Evolutionary conservation across 129 eudicot genomes (phyloP).

Genomic region (Escallonia herrerae): DNA sequence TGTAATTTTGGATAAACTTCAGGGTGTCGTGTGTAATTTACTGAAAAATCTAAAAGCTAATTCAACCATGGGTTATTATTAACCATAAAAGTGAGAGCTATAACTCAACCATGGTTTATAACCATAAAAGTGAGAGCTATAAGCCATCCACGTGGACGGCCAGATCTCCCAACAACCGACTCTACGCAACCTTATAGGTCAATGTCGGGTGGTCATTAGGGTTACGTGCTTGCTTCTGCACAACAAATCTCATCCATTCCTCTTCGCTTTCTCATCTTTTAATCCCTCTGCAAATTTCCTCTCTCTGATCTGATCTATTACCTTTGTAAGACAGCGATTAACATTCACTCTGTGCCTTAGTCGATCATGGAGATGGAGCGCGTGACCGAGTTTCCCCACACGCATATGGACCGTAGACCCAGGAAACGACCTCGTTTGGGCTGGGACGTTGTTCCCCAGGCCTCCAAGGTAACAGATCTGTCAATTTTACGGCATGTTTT

Average conservation of each 20-base stretch:
- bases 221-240: slow-evolving; percentile 7
- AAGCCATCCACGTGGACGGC: slow-evolving; percentile 56
- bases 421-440: slow-evolving; percentile 78
- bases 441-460: slow-evolving; percentile 79
- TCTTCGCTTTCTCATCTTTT: neutral
- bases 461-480: slow-evolving; percentile 49
- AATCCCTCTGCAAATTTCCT: neutral
- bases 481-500: neutral
- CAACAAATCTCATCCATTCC: slow-evolving; percentile 9
- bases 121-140: neutral
- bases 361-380: slow-evolving; percentile 82
- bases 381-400: slow-evolving; percentile 73
- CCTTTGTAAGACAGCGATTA: neutral
- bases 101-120: too few species aligned
- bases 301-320: neutral
- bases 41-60: too few species aligned
- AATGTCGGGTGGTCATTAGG: slow-evolving; percentile 40
- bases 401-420: slow-evolving; percentile 66
- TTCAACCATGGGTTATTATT: too few species aligned
- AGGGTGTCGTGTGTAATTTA: too few species aligned
- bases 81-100: neutral
- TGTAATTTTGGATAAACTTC: too few species aligned
- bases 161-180: slow-evolving; percentile 24
- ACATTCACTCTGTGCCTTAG: slow-evolving; percentile 2
- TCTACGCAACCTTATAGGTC: slow-evolving; percentile 29